phyloP scores from a whole-genome alignment of 1,284 basidiomycete genomes.

The Golubevia sp. region DNA sequence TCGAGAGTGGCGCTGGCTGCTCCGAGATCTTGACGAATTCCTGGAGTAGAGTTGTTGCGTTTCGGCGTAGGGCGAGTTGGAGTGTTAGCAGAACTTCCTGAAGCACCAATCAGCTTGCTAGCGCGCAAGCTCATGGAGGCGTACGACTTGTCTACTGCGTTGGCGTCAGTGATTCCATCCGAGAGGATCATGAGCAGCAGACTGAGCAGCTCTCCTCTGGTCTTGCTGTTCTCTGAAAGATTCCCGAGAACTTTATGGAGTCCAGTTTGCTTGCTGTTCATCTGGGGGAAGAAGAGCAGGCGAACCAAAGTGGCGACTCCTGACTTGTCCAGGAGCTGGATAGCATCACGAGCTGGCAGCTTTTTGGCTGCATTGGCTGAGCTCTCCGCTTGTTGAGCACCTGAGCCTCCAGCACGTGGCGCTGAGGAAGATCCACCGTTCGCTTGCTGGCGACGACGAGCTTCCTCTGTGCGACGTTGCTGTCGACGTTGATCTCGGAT shows the following conservation, averaged over 20 bases:
- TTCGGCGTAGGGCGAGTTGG: conserved; percentile 25
- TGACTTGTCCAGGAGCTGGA: conserved; percentile 88
- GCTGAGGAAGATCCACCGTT: background rate
- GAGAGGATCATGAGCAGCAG: conserved; percentile 88
- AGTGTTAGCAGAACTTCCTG: conserved; percentile 31
- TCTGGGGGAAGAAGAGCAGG: conserved; percentile 93
- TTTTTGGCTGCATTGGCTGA: conserved; percentile 14
- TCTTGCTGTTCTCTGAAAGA: conserved; percentile 91
- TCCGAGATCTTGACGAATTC: conserved; percentile 9
- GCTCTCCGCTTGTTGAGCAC: conserved; percentile 1
- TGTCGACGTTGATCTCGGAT: conserved; percentile 13
- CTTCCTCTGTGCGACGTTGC: conserved; percentile 9
- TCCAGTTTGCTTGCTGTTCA: conserved; percentile 75
- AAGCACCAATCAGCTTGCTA: conserved; percentile 22
- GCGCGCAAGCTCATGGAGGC: conserved; percentile 71
- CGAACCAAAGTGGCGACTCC: conserved; percentile 89
- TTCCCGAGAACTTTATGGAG: conserved; percentile 91
- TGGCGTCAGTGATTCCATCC: conserved; percentile 89
- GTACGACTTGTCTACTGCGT: conserved; percentile 90
- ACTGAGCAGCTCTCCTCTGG: conserved; percentile 88
- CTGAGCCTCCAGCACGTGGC: background rate
- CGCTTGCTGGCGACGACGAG: conserved; percentile 3
- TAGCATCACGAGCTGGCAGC: conserved; percentile 72
- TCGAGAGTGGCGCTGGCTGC: background rate
- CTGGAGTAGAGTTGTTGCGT: conserved; percentile 20